These are phyloP conservation scores for Linnemannia exigua DNA, from an alignment of 192 early-diverging fungal genomes.

Conservation along the genomic window DNA sequence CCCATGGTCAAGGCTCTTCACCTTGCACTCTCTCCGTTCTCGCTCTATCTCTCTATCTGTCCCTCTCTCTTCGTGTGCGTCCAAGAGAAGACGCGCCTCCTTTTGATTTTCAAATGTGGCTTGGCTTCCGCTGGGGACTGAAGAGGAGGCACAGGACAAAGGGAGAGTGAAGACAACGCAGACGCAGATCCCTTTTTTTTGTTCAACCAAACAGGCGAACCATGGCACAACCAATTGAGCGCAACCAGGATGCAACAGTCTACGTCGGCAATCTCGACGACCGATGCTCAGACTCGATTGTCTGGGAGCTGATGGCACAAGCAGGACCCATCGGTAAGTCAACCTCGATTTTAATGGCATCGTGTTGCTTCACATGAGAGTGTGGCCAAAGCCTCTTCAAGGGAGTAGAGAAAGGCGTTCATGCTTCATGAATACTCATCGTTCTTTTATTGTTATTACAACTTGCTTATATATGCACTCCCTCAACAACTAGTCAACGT, in stretches of 20 bases:
- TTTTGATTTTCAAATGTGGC: background rate
- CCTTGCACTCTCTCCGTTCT: background rate
- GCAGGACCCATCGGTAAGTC: conserved; percentile 90
- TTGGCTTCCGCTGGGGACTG: background rate
- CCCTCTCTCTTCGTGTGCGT: background rate
- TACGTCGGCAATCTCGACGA: conserved; percentile 99
- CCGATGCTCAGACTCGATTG: conserved; percentile 88
- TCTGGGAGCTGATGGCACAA: conserved; percentile 99
- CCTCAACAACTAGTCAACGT: conserved; percentile 77
- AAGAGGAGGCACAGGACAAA: background rate
- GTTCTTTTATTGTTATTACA: background rate
- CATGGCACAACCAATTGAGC: conserved; percentile 70
- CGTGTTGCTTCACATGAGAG: background rate
- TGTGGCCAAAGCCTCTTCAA: background rate
- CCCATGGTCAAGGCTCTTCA: background rate
- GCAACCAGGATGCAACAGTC: conserved; percentile 98
- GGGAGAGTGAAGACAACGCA: too few relatives aligned
- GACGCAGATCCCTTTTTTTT: background rate
- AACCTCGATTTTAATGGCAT: background rate
- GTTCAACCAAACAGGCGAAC: background rate
- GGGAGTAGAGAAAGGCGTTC: background rate
- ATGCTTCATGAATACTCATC: conserved; percentile 11
- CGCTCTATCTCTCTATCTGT: too few relatives aligned
- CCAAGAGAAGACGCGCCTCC: background rate
- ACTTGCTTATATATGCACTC: background rate